Conservation (phyloP, 768 basidiomycete species). For the Paxillus rubicundulus region DNA sequence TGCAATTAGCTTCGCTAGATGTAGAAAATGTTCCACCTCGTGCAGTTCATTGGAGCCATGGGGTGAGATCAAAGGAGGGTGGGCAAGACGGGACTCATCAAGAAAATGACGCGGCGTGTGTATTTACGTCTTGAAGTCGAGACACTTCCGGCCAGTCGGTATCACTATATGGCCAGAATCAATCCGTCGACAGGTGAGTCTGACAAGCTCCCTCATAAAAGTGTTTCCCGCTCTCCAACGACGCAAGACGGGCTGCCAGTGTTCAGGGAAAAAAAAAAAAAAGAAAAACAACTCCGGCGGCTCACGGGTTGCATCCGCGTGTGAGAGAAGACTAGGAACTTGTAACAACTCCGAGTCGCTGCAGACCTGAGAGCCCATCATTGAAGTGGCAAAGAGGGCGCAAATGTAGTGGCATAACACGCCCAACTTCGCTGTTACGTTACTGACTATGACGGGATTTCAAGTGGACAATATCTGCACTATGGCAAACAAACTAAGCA, state of each 20-base stretch:
- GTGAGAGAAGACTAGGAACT: slow-evolving; percentile 6
- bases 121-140: slow-evolving; percentile 25
- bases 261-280: no score
- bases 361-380: slow-evolving; percentile 6
- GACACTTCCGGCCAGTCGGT: slow-evolving; percentile 7
- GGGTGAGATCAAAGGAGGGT: neutral
- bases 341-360: slow-evolving; percentile 5
- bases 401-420: slow-evolving; percentile 9
- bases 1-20: neutral
- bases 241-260: slow-evolving; percentile 7
- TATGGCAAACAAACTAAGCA: neutral
- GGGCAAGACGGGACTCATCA: slow-evolving; percentile 14
- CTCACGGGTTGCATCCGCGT: slow-evolving; percentile 2
- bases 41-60: neutral
- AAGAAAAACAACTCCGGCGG: slow-evolving; percentile 13
- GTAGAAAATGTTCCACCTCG: slow-evolving; percentile 3
- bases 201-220: neutral
- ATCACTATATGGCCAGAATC: slow-evolving; percentile 7
- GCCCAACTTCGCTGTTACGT: slow-evolving; percentile 8
- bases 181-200: slow-evolving; percentile 9
- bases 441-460: neutral
- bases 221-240: slow-evolving; percentile 6
- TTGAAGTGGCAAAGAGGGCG: slow-evolving; percentile 8
- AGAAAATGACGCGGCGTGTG: slow-evolving; percentile 22
- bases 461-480: slow-evolving; percentile 2